phyloP scores from a whole-genome alignment of 2,329 filamentous ascomycete species.

The Ophiocordyceps sinensis region DNA sequence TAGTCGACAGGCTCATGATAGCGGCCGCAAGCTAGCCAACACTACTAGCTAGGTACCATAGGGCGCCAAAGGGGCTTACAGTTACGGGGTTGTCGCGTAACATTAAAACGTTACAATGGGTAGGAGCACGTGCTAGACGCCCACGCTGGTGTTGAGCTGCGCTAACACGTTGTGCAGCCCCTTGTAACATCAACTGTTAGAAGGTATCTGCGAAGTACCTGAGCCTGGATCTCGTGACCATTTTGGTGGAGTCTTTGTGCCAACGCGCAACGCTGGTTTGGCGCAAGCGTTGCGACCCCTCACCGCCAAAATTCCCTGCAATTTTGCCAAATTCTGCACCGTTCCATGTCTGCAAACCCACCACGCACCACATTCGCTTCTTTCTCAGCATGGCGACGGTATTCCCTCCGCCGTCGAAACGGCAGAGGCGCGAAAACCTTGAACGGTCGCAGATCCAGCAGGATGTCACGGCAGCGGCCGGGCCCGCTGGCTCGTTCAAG shows the following conservation, averaged over 20 bases:
- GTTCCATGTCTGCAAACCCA: no score
- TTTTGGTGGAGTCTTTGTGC: not conserved
- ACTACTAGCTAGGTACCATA: not conserved
- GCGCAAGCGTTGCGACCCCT: constrained; percentile 1
- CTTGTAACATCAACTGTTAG: no score
- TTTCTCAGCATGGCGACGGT: constrained; percentile 55
- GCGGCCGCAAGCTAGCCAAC: no score
- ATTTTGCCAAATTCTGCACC: constrained; percentile 7
- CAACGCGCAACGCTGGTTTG: not conserved
- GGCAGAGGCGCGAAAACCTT: constrained; percentile 62
- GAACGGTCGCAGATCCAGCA: constrained; percentile 63
- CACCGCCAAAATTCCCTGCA: constrained; percentile 14
- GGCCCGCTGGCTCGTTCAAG: constrained; percentile 61
- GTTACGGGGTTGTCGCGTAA: no score
- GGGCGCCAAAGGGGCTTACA: no score
- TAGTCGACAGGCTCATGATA: not conserved
- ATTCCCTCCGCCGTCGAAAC: constrained; percentile 73
- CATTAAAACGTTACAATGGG: no score
- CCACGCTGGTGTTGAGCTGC: no score
- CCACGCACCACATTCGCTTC: not conserved
- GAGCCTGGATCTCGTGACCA: not conserved
- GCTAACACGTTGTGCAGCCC: no score
- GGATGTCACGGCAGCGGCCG: constrained; percentile 53
- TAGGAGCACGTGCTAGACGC: no score
- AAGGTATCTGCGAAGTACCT: no score